Conservation (phyloP, 352 stramenopile species). For the Pythium phragmiticola region DNA sequence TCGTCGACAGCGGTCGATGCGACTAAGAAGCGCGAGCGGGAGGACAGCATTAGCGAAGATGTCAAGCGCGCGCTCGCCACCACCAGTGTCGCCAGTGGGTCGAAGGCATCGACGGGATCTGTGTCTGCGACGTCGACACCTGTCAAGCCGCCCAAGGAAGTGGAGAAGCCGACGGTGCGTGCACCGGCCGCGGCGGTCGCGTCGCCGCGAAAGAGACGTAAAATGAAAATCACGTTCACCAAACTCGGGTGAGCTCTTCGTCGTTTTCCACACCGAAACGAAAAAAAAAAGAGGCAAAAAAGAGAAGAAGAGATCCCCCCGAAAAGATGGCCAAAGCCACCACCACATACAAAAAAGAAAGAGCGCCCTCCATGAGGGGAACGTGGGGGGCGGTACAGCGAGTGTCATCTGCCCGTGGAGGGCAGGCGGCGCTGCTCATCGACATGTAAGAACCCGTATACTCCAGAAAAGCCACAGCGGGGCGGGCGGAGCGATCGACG, state of each 20-base stretch:
- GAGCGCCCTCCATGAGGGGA: neutral
- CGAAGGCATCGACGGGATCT: neutral
- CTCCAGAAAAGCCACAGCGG: slow-evolving; percentile 5
- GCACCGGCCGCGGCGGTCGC: slow-evolving; percentile 42
- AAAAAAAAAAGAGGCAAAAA: slow-evolving; percentile 40
- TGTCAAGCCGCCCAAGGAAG: slow-evolving; percentile 35
- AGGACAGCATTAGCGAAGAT: slow-evolving; percentile 25
- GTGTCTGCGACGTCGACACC: slow-evolving; percentile 26
- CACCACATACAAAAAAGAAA: slow-evolving; percentile 4
- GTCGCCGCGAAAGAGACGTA: slow-evolving; percentile 85
- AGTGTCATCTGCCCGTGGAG: too few relatives aligned
- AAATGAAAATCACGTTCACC: slow-evolving; percentile 92
- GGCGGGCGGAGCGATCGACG: neutral
- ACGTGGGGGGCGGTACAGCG: neutral
- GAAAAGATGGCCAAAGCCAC: slow-evolving; percentile 20
- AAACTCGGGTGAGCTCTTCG: slow-evolving; percentile 75
- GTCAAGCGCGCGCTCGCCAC: slow-evolving; percentile 3
- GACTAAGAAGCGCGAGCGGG: slow-evolving; percentile 26
- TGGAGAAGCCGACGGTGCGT: slow-evolving; percentile 46
- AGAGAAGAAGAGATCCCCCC: slow-evolving; percentile 36
- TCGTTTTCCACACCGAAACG: slow-evolving; percentile 18
- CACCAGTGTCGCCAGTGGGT: neutral
- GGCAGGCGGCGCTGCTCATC: neutral
- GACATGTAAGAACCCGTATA: slow-evolving; percentile 15
- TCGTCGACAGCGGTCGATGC: neutral